Evolutionary conservation across 192 early-diverging fungal species (phyloP), one percentile per base, ranked within the genome.

Genomic region (Coemansia sp.): DNA sequence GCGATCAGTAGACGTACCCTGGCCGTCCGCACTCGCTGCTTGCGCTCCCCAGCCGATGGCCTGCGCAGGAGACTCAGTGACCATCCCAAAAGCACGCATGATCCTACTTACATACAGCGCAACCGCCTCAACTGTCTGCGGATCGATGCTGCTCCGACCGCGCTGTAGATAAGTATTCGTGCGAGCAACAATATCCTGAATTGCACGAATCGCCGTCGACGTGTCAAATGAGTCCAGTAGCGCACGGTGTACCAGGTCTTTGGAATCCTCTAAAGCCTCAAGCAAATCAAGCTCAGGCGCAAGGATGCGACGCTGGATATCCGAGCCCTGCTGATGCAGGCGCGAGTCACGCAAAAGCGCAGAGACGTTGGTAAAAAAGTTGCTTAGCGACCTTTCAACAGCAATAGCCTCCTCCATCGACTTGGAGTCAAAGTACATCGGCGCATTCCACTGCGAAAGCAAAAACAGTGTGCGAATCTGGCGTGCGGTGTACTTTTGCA

Each of bases 171-270:
- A 98, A 5, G 86, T 83, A 78, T 97, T 97, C 54, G 93, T 84
- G 20, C 85, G 77, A 19, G 86, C 79, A 50, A 98, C 86, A 19
- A 96, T 78, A 7, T 90, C 88, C 65, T 91, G 87, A 42, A 98
- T 77, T 60, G 90, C 91, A 23, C 81, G 70, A 84, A 98, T 89
- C 6, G 90, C 95, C 5, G 67, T 59, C 1, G 93, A 89, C 19
- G 95, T 97, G 72, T 98, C 90, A 74, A 98, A 93, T 19, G 91
- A 93, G 75, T 98, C 95, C 74, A 90, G 89, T 59, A 98, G 87
- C 25, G 95, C 93, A 3, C 71, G 84, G 63, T 96, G 94, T n/a
- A 96, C 87, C 31, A 78, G 75, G 17, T 57, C 68, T 74, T 96
- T 91, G 46, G 88, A 89, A 51, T 84, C 74, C 6, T 76, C 75